Evolutionary conservation across 192 early-diverging fungal genomes (phyloP), one percentile per base, ranked within the genome.

Genomic region (Entrophospora sp.): DNA sequence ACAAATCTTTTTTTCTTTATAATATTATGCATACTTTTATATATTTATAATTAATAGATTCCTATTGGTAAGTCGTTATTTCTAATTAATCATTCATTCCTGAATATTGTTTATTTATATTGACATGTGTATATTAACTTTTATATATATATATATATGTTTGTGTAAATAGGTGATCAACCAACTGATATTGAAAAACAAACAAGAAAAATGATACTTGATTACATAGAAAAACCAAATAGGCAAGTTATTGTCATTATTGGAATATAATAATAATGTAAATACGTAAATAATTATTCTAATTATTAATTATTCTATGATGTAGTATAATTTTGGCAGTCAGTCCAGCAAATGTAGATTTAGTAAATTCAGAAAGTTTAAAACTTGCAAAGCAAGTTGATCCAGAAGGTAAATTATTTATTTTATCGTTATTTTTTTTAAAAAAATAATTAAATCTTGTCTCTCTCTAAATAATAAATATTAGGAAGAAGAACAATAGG

Each of bases 311-410:
- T n/a, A n/a, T n/a, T n/a, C n/a, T n/a, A n/a, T 20, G 20, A 48
- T 18, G 42, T 44, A 89, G 88, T 81, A 81, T 91, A 40, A 90
- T 91, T 58, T 78, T 91, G 42, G 88, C 90, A 9, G 87, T 91
- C 37, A 87, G 85, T 44, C 88, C 90, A 22, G 90, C 90, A 1
- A 91, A 91, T 60, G 81, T 84, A 16, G 90, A 91, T 62, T 76
- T 91, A 45, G 88, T 85, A 46, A 91, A 91, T 69, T 90, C 88
- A 20, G 90, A 91, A 74, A 90, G 88, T 73, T 78, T 91, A 44
- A 91, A 91, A 74, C 74, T 90, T 51, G 88, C 90, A n/a, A 85
- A 88, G 48, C 88, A 91, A 66, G 90, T 91, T 10, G 90, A 90
- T 72, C 83, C 87, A 3, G 85, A 89, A 69, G 87, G 88, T 73